A percentile compares a stretch with the other conserved stretches of the same genome.
phyloP scores from a whole-genome alignment of 768 basidiomycete genomes.

The Coprinopsis strossmayeri region DNA sequence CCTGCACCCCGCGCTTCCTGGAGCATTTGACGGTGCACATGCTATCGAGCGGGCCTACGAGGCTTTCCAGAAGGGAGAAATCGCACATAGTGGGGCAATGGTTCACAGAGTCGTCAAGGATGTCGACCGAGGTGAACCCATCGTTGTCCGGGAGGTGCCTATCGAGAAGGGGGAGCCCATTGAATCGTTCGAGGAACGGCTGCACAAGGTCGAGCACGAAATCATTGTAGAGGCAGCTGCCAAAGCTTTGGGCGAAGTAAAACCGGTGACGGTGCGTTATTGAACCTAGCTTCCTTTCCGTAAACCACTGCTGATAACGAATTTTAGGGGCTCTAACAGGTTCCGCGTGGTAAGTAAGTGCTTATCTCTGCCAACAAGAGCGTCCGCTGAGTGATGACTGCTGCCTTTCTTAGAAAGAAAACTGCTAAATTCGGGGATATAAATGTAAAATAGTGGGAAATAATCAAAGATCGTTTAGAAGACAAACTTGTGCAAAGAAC shows the following conservation, averaged over 20 bases:
- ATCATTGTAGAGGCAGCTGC: slow-evolving; percentile 85
- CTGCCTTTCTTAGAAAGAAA: too few relatives aligned
- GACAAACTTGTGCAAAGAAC: slow-evolving; percentile 7
- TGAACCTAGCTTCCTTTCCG: not conserved
- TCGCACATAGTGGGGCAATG: slow-evolving; percentile 79
- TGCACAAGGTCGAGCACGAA: slow-evolving; percentile 84
- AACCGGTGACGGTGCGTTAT: slow-evolving; percentile 20
- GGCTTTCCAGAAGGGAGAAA: slow-evolving; percentile 80
- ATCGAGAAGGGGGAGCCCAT: slow-evolving; percentile 66
- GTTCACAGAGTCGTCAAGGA: slow-evolving; percentile 90
- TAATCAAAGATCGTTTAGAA: too few relatives aligned
- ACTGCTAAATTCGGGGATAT: too few relatives aligned
- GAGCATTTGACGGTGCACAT: slow-evolving; percentile 93
- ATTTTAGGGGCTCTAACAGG: too few relatives aligned
- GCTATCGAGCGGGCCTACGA: slow-evolving; percentile 87
- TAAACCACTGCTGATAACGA: too few relatives aligned
- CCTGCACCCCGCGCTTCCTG: slow-evolving; percentile 92
- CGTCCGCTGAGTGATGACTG: too few relatives aligned
- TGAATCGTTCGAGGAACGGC: slow-evolving; percentile 64
- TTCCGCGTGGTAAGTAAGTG: too few relatives aligned
- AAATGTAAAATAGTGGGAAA: too few relatives aligned
- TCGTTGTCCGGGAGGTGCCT: slow-evolving; percentile 75
- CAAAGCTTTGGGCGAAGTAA: slow-evolving; percentile 55
- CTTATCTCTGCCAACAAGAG: too few relatives aligned
- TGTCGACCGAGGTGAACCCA: slow-evolving; percentile 87